These are phyloP conservation scores for Calonectria leucothoes DNA, from an alignment of 2,329 filamentous ascomycete genomes.

Conservation along the genomic window DNA sequence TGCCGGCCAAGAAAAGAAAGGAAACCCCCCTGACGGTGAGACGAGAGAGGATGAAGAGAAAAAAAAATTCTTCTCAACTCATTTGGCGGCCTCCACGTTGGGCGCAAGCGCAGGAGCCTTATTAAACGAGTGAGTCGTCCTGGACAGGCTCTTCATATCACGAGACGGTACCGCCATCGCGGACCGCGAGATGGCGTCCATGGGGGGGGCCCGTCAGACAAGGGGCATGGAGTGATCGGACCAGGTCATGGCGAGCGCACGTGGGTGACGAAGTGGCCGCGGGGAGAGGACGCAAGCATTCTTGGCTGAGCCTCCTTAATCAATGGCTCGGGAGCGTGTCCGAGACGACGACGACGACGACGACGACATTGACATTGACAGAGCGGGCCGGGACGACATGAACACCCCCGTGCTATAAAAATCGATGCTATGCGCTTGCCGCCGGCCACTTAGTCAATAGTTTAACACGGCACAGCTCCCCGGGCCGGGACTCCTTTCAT, in stretches of 20 bases:
- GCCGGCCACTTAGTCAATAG: not conserved
- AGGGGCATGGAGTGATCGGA: not conserved
- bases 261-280: not conserved
- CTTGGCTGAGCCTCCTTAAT: not conserved
- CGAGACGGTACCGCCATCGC: not conserved
- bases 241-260: not conserved
- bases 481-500: not conserved
- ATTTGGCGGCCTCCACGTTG: not conserved
- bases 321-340: no score
- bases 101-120: not conserved
- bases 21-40: not conserved
- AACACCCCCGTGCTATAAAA: not conserved
- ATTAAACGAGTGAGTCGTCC: not conserved
- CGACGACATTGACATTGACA: not conserved
- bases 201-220: no score
- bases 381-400: no score
- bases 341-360: no score
- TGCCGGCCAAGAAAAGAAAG: not conserved
- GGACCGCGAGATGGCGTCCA: not conserved
- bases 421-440: not conserved
- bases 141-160: not conserved
- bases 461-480: conserved; percentile 2
- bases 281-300: not conserved
- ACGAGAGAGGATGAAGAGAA: not conserved
- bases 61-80: not conserved